These are phyloP conservation scores for slime mould (Dictyostelium discoideum) DNA, from an alignment of 78 protist species.

Conservation along the genomic window DNA sequence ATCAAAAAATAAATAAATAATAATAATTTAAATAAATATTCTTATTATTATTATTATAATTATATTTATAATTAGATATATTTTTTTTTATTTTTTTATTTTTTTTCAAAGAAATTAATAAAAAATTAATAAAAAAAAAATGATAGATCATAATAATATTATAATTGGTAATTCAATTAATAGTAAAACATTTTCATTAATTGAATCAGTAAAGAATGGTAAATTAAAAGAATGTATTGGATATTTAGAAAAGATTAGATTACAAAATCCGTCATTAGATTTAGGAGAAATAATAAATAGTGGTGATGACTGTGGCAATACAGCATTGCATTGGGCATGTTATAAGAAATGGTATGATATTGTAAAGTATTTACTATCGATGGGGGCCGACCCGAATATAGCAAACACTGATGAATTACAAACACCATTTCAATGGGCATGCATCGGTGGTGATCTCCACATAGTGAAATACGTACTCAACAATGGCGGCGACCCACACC, in stretches of 20 bases:
- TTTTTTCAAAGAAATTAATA: too few species aligned
- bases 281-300: background rate
- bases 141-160: constrained; percentile 22
- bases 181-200: constrained; percentile 34
- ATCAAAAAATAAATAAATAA: too few species aligned
- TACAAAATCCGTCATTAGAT: constrained; percentile 21
- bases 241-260: constrained; percentile 29
- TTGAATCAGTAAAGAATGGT: constrained; percentile 50
- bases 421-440: constrained; percentile 84
- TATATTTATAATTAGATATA: background rate
- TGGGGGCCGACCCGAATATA: constrained; percentile 71
- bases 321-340: constrained; percentile 85
- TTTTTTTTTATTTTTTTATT: background rate
- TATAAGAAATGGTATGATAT: constrained; percentile 57
- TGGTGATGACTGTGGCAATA: constrained; percentile 69
- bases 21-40: too few species aligned
- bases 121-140: background rate
- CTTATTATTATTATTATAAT: too few species aligned
- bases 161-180: constrained; percentile 19
- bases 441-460: constrained; percentile 67
- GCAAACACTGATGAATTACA: constrained; percentile 33
- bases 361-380: constrained; percentile 75
- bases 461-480: constrained; percentile 62
- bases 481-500: constrained; percentile 61
- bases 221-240: constrained; percentile 56